phyloP scores from a whole-genome alignment of 1,284 basidiomycete species.

The Caloboletus inedulis region DNA sequence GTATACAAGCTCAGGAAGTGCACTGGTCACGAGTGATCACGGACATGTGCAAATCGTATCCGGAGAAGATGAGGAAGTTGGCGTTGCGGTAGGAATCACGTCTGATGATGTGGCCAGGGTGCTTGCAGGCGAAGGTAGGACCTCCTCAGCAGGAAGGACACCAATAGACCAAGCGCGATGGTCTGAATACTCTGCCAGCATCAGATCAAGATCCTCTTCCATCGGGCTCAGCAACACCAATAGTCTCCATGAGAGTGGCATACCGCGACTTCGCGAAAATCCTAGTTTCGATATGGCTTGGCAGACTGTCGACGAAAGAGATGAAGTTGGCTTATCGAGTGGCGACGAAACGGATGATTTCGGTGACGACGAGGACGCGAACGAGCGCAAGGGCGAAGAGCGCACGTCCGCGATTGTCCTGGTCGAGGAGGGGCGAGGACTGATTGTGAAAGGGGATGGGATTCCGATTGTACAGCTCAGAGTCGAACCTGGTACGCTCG shows the following conservation, averaged over 20 bases:
- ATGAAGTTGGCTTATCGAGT: constrained; percentile 62
- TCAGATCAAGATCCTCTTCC: constrained; percentile 67
- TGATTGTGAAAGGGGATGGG: constrained; percentile 71
- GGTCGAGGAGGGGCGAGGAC: constrained; percentile 76
- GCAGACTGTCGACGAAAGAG: constrained; percentile 69
- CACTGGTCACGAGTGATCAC: constrained; percentile 55
- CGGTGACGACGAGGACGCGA: constrained; percentile 50
- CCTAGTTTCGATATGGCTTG: constrained; percentile 72
- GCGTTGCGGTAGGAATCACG: constrained; percentile 53
- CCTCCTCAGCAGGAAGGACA: constrained; percentile 40
- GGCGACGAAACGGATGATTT: constrained; percentile 76
- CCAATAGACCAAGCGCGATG: constrained; percentile 60
- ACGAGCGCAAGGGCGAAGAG: constrained; percentile 57
- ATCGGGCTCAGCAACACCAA: constrained; percentile 48
- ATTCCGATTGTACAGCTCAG: constrained; percentile 58
- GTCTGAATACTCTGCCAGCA: constrained; percentile 63
- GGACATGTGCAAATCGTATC: constrained; percentile 62
- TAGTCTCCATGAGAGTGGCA: constrained; percentile 41
- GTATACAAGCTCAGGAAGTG: constrained; percentile 66
- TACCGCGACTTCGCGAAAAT: constrained; percentile 53
- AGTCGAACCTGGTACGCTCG: constrained; percentile 62
- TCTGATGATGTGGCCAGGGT: constrained; percentile 62
- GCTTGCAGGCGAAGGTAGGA: constrained; percentile 48
- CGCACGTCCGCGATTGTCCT: constrained; percentile 72
- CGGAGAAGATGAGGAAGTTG: constrained; percentile 53